Base-by-base conservation (phyloP, 2,329 filamentous ascomycete species). In the Ceratocystis colombiana region DNA sequence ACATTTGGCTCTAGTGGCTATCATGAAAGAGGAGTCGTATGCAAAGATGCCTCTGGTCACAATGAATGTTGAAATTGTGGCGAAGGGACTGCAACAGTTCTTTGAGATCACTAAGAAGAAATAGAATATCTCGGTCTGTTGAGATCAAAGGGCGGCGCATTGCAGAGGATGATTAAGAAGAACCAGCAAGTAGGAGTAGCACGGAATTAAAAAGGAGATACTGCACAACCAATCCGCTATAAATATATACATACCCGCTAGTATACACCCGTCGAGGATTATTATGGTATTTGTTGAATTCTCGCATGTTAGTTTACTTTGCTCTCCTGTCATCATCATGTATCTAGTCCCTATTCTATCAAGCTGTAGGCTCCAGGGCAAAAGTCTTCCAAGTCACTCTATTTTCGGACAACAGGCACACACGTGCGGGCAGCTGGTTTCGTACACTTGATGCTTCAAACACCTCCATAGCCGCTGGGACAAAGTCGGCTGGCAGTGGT, bases 31-130 rank as follows among this genome's bases (percentile, higher is more conserved):
- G 73, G 89, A 89, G 65, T 88, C 87, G 33, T 89, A 90, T 71
- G 88, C 91, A 73, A 89, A 89, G 78, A 90, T 93, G 78, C 87
- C 88, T 3, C 78, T 92, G 69, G 88, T 95, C 69, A 90, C 91
- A 71, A 90, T 93, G 83, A 94, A 95, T 71, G 88, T 93, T 1
- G 87, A 90, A 71, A 86, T 89, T 0, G 87, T 92, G 41, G 88
- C 92, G 62, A 85, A 89, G 71, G 89, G 89, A 0, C 75, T 95
- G 72, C 84, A 85, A 48, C 85, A 91, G 73, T 90, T 94, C 69
- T 94, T 94, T 72, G 82, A 87, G 71, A 86, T 88, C 68, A 87
- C 84, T 7, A 87, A 85, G 73, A 83, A 76, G 61, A 77, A 77
- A 68, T 76, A 70, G 72, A 22, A 61, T 33, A 22, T 37, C 55